phyloP scores from a whole-genome alignment of 2,329 filamentous ascomycete species.

The Myriosclerotinia duriaeana region DNA sequence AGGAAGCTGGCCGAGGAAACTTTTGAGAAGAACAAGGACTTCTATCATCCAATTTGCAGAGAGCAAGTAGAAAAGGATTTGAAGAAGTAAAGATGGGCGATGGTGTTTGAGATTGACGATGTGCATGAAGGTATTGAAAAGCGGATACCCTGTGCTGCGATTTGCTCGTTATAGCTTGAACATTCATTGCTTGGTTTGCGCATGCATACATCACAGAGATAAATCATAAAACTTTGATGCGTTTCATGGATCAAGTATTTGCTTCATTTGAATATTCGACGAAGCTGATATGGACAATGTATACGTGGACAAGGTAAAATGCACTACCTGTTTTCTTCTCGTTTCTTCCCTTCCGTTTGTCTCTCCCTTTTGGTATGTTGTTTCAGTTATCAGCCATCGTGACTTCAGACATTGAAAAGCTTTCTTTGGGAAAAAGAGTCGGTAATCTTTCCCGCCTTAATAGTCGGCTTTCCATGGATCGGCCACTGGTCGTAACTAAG shows the following conservation, averaged over 20 bases:
- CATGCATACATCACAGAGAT: background rate
- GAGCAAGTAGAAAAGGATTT: constrained; percentile 86
- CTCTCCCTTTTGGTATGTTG: no score
- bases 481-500: no score
- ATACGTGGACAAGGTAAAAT: background rate
- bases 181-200: background rate
- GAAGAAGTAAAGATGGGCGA: constrained; percentile 14
- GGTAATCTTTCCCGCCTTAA: no score
- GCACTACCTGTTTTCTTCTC: background rate
- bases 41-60: constrained; percentile 93
- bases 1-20: constrained; percentile 72
- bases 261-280: no score
- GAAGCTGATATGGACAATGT: no score
- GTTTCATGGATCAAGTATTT: background rate
- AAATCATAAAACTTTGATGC: background rate
- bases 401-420: no score
- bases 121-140: background rate
- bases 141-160: background rate
- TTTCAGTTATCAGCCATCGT: no score
- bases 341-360: background rate
- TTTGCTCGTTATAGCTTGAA: background rate
- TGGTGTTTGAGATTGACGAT: background rate
- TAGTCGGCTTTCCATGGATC: no score
- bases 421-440: no score
- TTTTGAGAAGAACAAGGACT: constrained; percentile 83